A percentile compares a stretch with the other conserved stretches of the same genome.
Evolutionary conservation across 345 rosid species (phyloP).

Genomic region (Nasturtium officinale): DNA sequence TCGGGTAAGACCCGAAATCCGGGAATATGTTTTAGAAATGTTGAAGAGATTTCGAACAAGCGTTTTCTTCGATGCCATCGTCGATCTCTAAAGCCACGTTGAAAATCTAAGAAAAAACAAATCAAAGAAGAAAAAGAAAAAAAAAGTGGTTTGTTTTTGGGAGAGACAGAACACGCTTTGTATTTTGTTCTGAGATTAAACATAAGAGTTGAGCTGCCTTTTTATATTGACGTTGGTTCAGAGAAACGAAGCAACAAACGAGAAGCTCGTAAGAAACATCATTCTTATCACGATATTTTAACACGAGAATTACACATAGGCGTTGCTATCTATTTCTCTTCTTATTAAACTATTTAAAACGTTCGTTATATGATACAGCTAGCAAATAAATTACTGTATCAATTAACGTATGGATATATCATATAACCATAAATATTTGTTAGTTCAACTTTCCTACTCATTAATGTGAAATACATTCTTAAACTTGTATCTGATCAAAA

Average conservation of each 20-base stretch:
- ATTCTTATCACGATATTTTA: conserved; percentile 36
- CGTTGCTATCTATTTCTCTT: conserved; percentile 29
- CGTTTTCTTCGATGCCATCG: conserved; percentile 75
- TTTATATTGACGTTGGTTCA: conserved; percentile 33
- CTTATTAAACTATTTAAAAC: conserved; percentile 4
- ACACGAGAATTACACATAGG: conserved; percentile 34
- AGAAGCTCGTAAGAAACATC: conserved; percentile 40
- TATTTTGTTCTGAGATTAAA: conserved; percentile 26
- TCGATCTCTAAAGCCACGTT: background rate
- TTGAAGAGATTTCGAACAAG: conserved; percentile 64
- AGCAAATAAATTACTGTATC: background rate
- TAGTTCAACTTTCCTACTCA: background rate
- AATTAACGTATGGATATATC: background rate
- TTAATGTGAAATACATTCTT: background rate
- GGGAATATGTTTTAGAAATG: conserved; percentile 56
- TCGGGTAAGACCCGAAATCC: conserved; percentile 44
- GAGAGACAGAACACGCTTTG: conserved; percentile 29
- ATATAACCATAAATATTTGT: background rate
- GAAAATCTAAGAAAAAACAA: background rate
- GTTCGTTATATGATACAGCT: conserved; percentile 19
- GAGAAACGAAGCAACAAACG: conserved; percentile 26
- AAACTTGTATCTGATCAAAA: background rate
- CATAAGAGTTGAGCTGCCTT: conserved; percentile 19
- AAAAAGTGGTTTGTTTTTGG: background rate
- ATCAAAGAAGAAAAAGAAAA: background rate